Percentiles rank a stretch among this genome's conserved stretches.
These are phyloP conservation scores for Eragrostis curvula DNA, from an alignment of 176 grass and related monocot genomes.

Conservation along the genomic window DNA sequence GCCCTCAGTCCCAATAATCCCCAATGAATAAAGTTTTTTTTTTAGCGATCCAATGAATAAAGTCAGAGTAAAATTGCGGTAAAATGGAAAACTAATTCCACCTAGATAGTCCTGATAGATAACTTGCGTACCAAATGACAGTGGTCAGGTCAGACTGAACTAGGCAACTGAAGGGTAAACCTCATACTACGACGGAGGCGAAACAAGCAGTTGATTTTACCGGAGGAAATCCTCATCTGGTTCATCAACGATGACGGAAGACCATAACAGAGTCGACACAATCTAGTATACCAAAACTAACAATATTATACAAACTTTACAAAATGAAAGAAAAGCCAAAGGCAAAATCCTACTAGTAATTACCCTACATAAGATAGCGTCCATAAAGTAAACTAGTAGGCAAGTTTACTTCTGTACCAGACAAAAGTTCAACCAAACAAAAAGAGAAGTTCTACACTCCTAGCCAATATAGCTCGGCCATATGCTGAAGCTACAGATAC, in stretches of 20 bases:
- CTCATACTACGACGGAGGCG: no score
- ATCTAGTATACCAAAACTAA: conserved; percentile 22
- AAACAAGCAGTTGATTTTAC: no score
- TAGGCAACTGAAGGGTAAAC: no score
- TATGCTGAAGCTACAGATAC: not conserved
- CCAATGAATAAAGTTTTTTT: no score
- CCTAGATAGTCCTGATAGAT: no score
- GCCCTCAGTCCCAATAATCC: not conserved
- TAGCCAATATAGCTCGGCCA: not conserved
- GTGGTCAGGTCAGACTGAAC: no score
- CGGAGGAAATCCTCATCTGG: not conserved
- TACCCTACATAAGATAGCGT: conserved; percentile 36
- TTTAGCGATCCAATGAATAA: no score
- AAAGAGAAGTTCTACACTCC: conserved; percentile 19
- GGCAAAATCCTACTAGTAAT: conserved; percentile 41
- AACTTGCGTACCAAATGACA: no score
- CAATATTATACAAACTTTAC: conserved; percentile 46
- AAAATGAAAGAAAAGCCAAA: conserved; percentile 8
- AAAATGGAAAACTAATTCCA: no score
- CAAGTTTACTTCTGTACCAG: conserved; percentile 41
- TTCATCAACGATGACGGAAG: not conserved
- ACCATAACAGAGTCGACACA: not conserved
- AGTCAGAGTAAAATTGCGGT: not conserved
- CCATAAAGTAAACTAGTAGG: not conserved
- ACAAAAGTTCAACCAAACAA: conserved; percentile 21